Evolutionary conservation across 2,329 filamentous ascomycete genomes (phyloP).

Genomic region (Ceratocystis colombiana): DNA sequence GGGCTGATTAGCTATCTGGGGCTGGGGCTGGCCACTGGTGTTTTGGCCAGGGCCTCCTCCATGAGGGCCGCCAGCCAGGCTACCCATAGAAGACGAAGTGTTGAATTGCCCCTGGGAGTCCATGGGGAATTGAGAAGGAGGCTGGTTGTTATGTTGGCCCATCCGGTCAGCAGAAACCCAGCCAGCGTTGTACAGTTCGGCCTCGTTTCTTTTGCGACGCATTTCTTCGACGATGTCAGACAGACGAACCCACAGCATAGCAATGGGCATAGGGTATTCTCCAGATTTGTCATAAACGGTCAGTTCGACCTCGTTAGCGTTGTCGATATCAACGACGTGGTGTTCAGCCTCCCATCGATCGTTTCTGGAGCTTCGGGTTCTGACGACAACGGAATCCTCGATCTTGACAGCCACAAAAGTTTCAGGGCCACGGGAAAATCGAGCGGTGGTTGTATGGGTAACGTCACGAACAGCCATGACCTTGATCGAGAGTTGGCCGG

Average conservation of each 20-base stretch:
- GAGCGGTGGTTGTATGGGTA: slow-evolving; percentile 74
- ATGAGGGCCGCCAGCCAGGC: slow-evolving; percentile 37
- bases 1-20: slow-evolving; percentile 46
- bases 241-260: slow-evolving; percentile 89
- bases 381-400: slow-evolving; percentile 81
- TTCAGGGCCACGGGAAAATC: slow-evolving; percentile 83
- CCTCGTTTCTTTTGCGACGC: slow-evolving; percentile 91
- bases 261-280: slow-evolving; percentile 85
- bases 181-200: slow-evolving; percentile 84
- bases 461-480: slow-evolving; percentile 88
- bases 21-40: slow-evolving; percentile 32
- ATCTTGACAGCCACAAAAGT: slow-evolving; percentile 96
- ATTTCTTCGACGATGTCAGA: slow-evolving; percentile 97
- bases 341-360: slow-evolving; percentile 88
- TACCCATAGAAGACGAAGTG: slow-evolving; percentile 24
- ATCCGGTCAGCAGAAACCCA: slow-evolving; percentile 98
- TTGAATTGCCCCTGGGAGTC: slow-evolving; percentile 36
- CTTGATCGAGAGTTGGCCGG: slow-evolving; percentile 75
- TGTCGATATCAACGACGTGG: slow-evolving; percentile 89
- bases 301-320: slow-evolving; percentile 95
- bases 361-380: slow-evolving; percentile 72
- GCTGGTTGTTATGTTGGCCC: slow-evolving; percentile 45
- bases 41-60: slow-evolving; percentile 34
- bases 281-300: slow-evolving; percentile 94
- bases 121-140: slow-evolving; percentile 51